Evolutionary conservation across 108 stramenopile species (phyloP).

Genomic region (Skeletonema potamos): DNA sequence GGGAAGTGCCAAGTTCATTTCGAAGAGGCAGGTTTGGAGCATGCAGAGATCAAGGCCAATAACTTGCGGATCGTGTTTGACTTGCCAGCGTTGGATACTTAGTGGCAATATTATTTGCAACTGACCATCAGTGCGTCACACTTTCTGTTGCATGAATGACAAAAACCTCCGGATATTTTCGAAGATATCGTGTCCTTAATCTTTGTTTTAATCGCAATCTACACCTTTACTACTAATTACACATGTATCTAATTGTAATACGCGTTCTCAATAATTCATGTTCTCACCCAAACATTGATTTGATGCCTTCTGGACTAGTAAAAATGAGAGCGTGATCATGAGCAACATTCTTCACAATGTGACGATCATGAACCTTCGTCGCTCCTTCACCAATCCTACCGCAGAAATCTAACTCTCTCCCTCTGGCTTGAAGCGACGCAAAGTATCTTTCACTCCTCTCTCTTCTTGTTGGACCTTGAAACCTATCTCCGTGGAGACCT

Average conservation of each 20-base stretch:
- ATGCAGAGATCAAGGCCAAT: neutral
- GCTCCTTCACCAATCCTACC: slow-evolving; percentile 14
- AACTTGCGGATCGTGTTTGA: slow-evolving; percentile 4
- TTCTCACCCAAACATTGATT: slow-evolving; percentile 62
- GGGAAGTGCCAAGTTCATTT: neutral
- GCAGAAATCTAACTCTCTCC: slow-evolving; percentile 10
- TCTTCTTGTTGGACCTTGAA: slow-evolving; percentile 66
- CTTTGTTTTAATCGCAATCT: too few species aligned
- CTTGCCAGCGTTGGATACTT: neutral
- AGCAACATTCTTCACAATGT: slow-evolving; percentile 57
- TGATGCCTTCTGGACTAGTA: slow-evolving; percentile 55
- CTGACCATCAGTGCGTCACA: neutral
- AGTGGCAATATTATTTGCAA: neutral
- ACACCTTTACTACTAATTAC: too few species aligned
- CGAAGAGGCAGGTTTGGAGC: neutral
- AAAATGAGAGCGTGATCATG: slow-evolving; percentile 82
- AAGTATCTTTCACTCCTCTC: slow-evolving; percentile 61
- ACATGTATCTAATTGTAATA: too few species aligned
- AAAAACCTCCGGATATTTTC: too few species aligned
- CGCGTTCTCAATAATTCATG: too few species aligned
- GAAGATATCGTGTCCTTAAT: too few species aligned
- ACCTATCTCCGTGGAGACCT: slow-evolving; percentile 53
- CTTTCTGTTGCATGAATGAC: too few species aligned
- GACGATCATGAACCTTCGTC: slow-evolving; percentile 46
- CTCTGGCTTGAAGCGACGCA: slow-evolving; percentile 28